Evolutionary conservation across 495 filamentous ascomycete species (phyloP), one percentile per base, ranked within the genome.

Genomic region (Hypoxylon trugodes): DNA sequence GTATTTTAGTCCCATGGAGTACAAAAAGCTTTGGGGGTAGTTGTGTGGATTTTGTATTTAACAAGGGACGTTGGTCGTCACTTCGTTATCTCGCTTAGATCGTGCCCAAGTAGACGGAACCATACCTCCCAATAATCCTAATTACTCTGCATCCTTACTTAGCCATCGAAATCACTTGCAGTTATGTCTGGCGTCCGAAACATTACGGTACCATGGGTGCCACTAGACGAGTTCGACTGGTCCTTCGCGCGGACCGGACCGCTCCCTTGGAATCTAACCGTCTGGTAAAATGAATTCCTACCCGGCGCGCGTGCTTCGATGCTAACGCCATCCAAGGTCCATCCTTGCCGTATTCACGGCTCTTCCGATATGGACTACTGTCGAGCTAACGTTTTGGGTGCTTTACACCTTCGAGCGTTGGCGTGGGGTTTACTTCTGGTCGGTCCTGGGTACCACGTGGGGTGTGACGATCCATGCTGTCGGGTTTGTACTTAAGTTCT

Each of bases 401-500:
- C 68, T 79, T 22, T 47, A 61, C 22, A 77, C 73, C 6, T 83
- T 83, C 49, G 65, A 72, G 37, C 48, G 61, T 5, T 59, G 69
- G 51, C 64, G 37, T 25, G 72, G 68, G 3, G 62, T 78, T 6
- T 82, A 82, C 65, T 82, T 81, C 60, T 81, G 74, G 75, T 72
- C 66, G 19, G 68, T 80, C 33, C 33, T 76, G 13, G 64, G 73
- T 5, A 73, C 76, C 2, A 72, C 69, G 5, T 75, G 81, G 61
- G 87, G 86, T 32, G 76, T 89, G 15, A 71, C 84, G 10, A 76
- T 84, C 4, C 84, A 88, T 63, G 78, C 80, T 2, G 53, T 87
- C 15, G 88, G 86, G 5, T 87, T 87, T 67, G 66, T 89, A 19
- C 74, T 89, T 61, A 86, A 86, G 53, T 86, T 83, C 67, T 86